Percentiles rank a stretch among this genome's conserved stretches.
phyloP scores from a whole-genome alignment of 768 basidiomycete species.

The Pleurotus djamor region DNA sequence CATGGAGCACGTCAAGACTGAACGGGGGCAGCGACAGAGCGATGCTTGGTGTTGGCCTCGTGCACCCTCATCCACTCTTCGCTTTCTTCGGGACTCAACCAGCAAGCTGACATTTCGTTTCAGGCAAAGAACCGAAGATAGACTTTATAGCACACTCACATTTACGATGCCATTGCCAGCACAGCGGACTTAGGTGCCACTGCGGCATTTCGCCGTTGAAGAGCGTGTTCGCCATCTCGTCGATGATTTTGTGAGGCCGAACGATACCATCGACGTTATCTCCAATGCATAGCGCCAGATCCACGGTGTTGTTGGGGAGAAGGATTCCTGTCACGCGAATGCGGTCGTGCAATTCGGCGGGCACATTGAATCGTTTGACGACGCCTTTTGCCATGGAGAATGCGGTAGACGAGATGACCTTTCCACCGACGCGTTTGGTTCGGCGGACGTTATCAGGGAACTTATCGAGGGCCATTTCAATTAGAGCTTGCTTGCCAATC shows the following conservation, averaged over 20 bases:
- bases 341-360: background rate
- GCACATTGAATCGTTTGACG: background rate
- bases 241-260: background rate
- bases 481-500: background rate
- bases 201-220: background rate
- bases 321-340: background rate
- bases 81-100: no score
- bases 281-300: background rate
- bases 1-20: no score
- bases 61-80: no score
- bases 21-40: no score
- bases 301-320: background rate
- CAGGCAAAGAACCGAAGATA: no score
- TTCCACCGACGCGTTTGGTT: background rate
- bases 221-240: background rate
- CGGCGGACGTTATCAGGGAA: background rate
- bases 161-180: background rate
- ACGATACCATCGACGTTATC: background rate
- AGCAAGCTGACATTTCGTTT: no score
- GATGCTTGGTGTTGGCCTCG: no score
- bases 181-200: background rate
- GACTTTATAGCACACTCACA: background rate
- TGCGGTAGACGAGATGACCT: background rate
- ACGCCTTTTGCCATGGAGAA: background rate
- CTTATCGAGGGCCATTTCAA: background rate